phyloP scores from a whole-genome alignment of 352 stramenopile genomes.

The Globisporangium okanoganense region DNA sequence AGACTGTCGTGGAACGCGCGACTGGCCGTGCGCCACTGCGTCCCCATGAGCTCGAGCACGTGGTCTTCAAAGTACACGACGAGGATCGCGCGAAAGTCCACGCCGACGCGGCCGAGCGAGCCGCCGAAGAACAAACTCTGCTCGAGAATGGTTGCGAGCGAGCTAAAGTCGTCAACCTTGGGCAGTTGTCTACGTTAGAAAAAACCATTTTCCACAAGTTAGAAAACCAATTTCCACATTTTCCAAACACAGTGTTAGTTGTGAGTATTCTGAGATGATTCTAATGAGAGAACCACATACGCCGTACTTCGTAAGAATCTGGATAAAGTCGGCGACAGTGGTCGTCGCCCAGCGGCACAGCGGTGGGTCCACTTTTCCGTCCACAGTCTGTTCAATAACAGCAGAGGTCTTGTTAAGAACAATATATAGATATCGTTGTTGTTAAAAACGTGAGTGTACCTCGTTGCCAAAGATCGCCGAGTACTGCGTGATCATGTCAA shows the following conservation, averaged over 20 bases:
- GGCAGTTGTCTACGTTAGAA: constrained; percentile 54
- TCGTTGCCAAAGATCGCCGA: constrained; percentile 87
- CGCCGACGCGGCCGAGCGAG: constrained; percentile 72
- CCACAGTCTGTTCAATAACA: constrained; percentile 35
- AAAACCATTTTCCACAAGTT: not conserved
- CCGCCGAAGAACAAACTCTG: constrained; percentile 85
- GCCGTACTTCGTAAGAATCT: constrained; percentile 73
- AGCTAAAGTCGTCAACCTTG: constrained; percentile 83
- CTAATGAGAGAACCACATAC: not conserved
- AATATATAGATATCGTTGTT: not conserved
- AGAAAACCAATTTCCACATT: not conserved
- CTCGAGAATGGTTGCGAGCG: constrained; percentile 73
- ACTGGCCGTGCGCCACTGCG: constrained; percentile 51
- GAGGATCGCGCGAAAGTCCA: constrained; percentile 79
- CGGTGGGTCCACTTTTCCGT: constrained; percentile 76
- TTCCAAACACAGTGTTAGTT: not conserved
- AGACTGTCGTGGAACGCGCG: constrained; percentile 66
- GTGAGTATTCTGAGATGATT: not conserved
- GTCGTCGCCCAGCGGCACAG: constrained; percentile 79
- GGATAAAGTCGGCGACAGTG: constrained; percentile 76
- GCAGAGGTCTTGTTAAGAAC: not conserved
- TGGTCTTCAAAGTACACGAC: constrained; percentile 84
- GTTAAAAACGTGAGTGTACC: constrained; percentile 16
- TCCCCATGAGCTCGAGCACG: constrained; percentile 58
- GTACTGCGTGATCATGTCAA: constrained; percentile 90